Conservation (phyloP, 345 rosid genomes). For the Pugionium cornutum region DNA sequence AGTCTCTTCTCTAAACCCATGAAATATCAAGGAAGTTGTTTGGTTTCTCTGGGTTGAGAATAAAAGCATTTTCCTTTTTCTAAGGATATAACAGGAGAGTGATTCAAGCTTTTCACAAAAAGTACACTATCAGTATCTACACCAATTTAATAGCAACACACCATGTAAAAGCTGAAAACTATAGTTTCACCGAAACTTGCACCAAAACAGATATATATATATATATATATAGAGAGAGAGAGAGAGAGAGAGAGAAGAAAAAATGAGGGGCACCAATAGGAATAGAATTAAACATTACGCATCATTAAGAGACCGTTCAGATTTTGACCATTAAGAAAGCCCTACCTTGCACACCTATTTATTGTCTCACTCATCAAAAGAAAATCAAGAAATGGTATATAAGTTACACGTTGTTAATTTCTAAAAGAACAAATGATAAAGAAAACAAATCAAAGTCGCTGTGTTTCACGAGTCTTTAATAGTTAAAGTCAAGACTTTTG, state of each 20-base stretch:
- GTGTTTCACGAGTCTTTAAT: conserved; percentile 38
- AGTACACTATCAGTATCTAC: not conserved
- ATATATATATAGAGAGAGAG: no score
- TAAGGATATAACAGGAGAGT: not conserved
- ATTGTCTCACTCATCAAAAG: conserved; percentile 23
- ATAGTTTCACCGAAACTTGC: no score
- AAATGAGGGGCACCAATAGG: not conserved
- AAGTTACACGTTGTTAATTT: conserved; percentile 8
- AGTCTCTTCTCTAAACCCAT: no score
- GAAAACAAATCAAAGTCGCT: conserved; percentile 26
- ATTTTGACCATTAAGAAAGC: conserved; percentile 5
- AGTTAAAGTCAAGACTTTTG: conserved; percentile 42
- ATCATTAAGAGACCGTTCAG: conserved; percentile 24
- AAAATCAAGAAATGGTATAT: conserved; percentile 21
- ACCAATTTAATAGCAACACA: no score
- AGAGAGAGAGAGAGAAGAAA: no score
- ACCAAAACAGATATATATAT: no score
- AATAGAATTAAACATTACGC: not conserved
- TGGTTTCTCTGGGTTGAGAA: no score
- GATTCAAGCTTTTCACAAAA: not conserved
- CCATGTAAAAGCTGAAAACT: no score
- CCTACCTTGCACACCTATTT: conserved; percentile 21
- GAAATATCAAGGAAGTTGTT: no score
- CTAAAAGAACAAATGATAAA: conserved; percentile 25
- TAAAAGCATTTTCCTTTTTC: not conserved